Percentiles rank a stretch among this genome's conserved stretches.
These are phyloP conservation scores for Aspergillus ochraceus DNA, from an alignment of 2,329 filamentous ascomycete species.

Conservation along the genomic window DNA sequence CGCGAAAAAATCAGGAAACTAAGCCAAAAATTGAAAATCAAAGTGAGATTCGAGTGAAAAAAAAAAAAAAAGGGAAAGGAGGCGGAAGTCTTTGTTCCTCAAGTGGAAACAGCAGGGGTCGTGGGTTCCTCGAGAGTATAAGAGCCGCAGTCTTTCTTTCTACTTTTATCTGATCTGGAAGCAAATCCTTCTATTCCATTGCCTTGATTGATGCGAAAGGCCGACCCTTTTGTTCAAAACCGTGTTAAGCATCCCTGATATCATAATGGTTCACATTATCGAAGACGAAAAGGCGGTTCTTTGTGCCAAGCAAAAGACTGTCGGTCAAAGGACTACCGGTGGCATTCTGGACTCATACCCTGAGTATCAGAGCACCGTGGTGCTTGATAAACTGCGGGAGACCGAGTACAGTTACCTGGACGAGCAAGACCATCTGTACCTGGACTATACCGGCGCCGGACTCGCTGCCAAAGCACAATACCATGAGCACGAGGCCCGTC, in stretches of 20 bases:
- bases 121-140: neutral
- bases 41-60: too few species aligned
- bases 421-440: constrained; percentile 9
- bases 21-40: too few species aligned
- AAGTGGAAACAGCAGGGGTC: neutral
- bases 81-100: neutral
- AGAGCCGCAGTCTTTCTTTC: neutral
- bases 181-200: neutral
- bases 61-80: too few species aligned
- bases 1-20: too few species aligned
- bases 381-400: constrained; percentile 4
- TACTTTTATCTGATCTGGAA: neutral
- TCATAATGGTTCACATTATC: neutral
- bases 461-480: constrained; percentile 10
- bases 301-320: neutral
- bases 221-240: too few species aligned
- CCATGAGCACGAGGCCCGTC: constrained; percentile 5
- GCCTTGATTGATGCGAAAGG: too few species aligned
- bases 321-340: neutral
- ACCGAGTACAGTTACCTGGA: constrained; percentile 13
- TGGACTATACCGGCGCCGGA: constrained; percentile 11
- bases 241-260: neutral
- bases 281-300: neutral
- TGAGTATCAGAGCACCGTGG: constrained; percentile 5
- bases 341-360: constrained; percentile 7